Evolutionary conservation across 306 rosid species (phyloP), one percentile per base, ranked within the genome.

Genomic region (Quercus gilva): DNA sequence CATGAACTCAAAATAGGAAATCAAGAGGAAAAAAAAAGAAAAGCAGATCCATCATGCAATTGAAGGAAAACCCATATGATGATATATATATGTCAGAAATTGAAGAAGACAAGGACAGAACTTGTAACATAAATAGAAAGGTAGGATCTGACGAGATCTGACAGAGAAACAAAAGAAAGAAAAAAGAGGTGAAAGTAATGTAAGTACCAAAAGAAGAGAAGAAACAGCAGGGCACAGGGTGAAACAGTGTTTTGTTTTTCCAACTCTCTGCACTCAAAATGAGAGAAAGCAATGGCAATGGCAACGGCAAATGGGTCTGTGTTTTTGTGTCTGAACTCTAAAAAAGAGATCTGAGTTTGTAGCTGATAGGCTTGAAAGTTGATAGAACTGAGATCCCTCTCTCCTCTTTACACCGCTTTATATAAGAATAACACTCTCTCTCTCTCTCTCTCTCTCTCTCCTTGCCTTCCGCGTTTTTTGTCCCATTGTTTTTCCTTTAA

Each of bases 1-100:
- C 0, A 41, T n/a, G 51, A 60, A 59, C 33, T 55, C 69, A 60
- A 72, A 21, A 59, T 21, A 74, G 31, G 2, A 45, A 69, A 76
- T 2, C 37, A 17, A 15, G 56, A 78, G 35, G 28, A 45, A 35
- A 82, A 31, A 68, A 41, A 41, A 35, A 35, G 45, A 41, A 41
- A 81, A 55, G 26, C 75, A 85, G 88, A 85, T 85, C 84, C 55
- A 55, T 58, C 55, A 52, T 4, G 67, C 6, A 79, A 78, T 58
- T 53, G 9, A 73, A 19, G 68, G 74, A 55, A 37, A 52, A 69
- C 59, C 75, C 35, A 70, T 12, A 49, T 49, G 53, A 65, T 23
- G 25, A 23, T 23, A 23, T 17, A 33, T 60, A 18, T 6, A 31
- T 28, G 21, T 18, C 71, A 9, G 45, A 15, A 28, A 31, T 33